Evolutionary conservation across 352 stramenopile species (phyloP).

Genomic region (Blastocystis sp.): DNA sequence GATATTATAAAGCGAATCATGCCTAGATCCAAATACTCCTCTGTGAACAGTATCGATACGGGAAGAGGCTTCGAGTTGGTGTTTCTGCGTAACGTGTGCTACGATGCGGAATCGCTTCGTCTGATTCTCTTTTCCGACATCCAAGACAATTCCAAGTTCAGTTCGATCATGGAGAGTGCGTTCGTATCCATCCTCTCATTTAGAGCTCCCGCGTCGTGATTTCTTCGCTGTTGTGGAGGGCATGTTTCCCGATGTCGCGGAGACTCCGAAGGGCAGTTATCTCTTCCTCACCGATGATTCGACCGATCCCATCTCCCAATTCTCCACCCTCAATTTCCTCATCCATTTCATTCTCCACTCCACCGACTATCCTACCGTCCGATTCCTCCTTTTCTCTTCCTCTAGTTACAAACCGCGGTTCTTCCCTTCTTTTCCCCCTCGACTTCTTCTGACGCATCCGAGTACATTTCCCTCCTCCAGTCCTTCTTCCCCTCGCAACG

Average conservation of each 20-base stretch:
- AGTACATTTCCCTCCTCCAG: constrained; percentile 29
- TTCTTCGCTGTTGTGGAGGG: constrained; percentile 22
- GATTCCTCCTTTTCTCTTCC: neutral
- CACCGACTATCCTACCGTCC: neutral
- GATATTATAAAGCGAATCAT: neutral
- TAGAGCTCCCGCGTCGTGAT: constrained; percentile 17
- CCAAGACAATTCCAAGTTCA: neutral
- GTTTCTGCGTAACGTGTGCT: constrained; percentile 40
- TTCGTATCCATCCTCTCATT: neutral
- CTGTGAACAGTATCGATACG: neutral
- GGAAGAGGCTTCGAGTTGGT: neutral
- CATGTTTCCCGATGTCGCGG: neutral
- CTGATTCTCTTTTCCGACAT: neutral
- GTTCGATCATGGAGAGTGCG: neutral
- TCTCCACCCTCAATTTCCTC: constrained; percentile 18
- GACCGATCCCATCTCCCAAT: constrained; percentile 5
- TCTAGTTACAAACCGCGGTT: neutral
- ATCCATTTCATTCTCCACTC: constrained; percentile 8
- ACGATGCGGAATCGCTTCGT: neutral
- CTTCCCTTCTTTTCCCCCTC: neutral
- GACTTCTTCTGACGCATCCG: neutral
- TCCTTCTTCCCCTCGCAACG: neutral
- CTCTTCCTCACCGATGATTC: neutral
- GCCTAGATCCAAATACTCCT: neutral
- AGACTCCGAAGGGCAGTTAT: neutral